These are phyloP conservation scores for Aspergillus novofumigatus DNA, from an alignment of 2,329 filamentous ascomycete genomes.

Conservation along the genomic window DNA sequence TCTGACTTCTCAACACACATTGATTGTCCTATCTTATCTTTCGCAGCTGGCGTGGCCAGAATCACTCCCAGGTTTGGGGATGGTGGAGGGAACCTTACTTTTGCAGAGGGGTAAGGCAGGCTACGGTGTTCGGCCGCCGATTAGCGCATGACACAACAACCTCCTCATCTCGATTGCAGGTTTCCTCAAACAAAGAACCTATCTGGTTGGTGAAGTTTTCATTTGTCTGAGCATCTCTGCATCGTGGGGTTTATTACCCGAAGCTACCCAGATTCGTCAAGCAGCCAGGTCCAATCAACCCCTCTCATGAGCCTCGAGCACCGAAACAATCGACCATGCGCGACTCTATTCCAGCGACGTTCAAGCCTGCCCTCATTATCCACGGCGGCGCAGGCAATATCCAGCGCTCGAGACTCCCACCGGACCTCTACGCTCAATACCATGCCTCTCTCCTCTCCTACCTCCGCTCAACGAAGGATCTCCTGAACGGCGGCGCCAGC, in stretches of 20 bases:
- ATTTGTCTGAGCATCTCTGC: too few species aligned
- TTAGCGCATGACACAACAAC: neutral
- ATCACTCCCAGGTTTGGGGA: neutral
- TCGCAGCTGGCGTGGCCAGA: neutral
- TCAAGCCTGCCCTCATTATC: conserved; percentile 60
- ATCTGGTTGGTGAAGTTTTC: too few species aligned
- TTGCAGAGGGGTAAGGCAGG: neutral
- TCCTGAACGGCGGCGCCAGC: conserved; percentile 44
- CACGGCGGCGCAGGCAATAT: conserved; percentile 73
- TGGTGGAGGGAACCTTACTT: neutral
- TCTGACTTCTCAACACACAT: conserved; percentile 14
- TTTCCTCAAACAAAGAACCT: too few species aligned
- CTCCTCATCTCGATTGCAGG: neutral
- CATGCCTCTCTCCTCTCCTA: conserved; percentile 59
- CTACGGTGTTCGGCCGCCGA: neutral
- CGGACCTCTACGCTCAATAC: conserved; percentile 56
- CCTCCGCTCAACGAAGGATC: conserved; percentile 46
- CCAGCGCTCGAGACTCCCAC: conserved; percentile 55
- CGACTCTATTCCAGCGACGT: conserved; percentile 12
- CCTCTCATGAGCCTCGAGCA: too few species aligned
- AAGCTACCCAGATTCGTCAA: too few species aligned
- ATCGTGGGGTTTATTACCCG: too few species aligned
- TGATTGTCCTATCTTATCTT: neutral
- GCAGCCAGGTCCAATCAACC: too few species aligned
- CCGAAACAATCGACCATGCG: neutral